These are phyloP conservation scores for Aplosporella prunicola DNA, from an alignment of 2,329 filamentous ascomycete species.

Conservation along the genomic window DNA sequence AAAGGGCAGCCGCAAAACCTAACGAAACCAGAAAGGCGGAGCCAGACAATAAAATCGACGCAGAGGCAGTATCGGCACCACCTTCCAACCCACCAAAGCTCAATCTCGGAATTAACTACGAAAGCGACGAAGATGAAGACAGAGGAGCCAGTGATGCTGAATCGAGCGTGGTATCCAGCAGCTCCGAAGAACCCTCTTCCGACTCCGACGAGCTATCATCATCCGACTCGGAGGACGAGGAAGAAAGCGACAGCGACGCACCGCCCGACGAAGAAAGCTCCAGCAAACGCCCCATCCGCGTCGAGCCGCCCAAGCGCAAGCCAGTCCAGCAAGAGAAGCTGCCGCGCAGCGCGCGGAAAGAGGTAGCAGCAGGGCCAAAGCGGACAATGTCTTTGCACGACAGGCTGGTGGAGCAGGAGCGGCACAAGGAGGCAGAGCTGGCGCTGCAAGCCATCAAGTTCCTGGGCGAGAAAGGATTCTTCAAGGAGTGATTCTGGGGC, in stretches of 20 bases:
- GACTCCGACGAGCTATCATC: constrained; percentile 10
- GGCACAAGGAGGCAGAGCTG: constrained; percentile 31
- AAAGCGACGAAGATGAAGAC: constrained; percentile 21
- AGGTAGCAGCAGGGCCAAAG: constrained; percentile 5
- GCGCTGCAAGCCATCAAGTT: constrained; percentile 38
- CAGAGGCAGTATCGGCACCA: neutral
- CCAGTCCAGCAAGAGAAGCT: constrained; percentile 4
- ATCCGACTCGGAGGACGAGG: no score
- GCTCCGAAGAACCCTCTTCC: constrained; percentile 15
- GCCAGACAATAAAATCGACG: neutral
- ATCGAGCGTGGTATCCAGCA: constrained; percentile 25
- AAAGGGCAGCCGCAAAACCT: constrained; percentile 2
- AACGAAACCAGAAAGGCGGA: neutral
- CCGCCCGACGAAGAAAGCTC: constrained; percentile 31
- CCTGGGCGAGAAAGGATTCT: constrained; percentile 33
- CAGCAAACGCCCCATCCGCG: constrained; percentile 4
- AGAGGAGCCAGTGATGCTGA: constrained; percentile 6
- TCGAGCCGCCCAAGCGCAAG: constrained; percentile 9
- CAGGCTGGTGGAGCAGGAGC: constrained; percentile 36
- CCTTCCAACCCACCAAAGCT: constrained; percentile 12
- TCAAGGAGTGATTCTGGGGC: no score
- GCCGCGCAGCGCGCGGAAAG: constrained; percentile 10
- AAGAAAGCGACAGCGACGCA: constrained; percentile 22
- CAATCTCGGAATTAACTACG: constrained; percentile 24
- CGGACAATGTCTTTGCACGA: constrained; percentile 10